Conservation (phyloP, 176 grass and related monocot species). For the Cenchrus purpureus region DNA sequence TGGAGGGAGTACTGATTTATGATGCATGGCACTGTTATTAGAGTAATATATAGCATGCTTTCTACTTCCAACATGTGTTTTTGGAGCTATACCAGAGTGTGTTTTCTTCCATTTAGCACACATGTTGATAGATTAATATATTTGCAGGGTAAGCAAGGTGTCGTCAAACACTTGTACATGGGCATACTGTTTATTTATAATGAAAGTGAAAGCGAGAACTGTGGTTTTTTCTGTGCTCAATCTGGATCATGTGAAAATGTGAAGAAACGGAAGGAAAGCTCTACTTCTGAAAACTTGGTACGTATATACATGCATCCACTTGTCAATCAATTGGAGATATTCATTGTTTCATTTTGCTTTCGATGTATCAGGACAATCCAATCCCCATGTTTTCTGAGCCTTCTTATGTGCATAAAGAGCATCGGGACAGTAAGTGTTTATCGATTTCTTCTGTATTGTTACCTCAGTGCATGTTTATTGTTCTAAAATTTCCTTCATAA, state of each 20-base stretch:
- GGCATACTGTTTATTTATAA: slow-evolving; percentile 87
- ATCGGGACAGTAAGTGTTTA: slow-evolving; percentile 43
- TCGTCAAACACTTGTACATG: slow-evolving; percentile 91
- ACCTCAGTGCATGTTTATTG: slow-evolving; percentile 14
- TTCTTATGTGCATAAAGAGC: slow-evolving; percentile 65
- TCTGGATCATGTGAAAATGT: slow-evolving; percentile 72
- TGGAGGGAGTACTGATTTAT: background rate
- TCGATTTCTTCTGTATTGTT: slow-evolving; percentile 24
- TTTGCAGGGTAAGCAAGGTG: slow-evolving; percentile 88
- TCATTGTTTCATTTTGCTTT: slow-evolving; percentile 43
- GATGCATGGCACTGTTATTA: background rate
- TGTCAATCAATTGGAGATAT: slow-evolving; percentile 29
- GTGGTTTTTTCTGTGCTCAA: slow-evolving; percentile 84
- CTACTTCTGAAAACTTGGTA: slow-evolving; percentile 53
- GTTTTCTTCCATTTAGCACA: slow-evolving; percentile 17
- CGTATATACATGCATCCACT: slow-evolving; percentile 5
- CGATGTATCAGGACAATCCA: slow-evolving; percentile 59
- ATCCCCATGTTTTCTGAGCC: slow-evolving; percentile 56
- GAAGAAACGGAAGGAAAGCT: slow-evolving; percentile 65
- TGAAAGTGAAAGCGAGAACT: slow-evolving; percentile 81
- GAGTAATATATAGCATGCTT: slow-evolving; percentile 30
- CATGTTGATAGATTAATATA: slow-evolving; percentile 30
- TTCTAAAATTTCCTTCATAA: slow-evolving; percentile 50
- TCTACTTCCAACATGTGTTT: slow-evolving; percentile 14
- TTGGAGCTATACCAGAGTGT: slow-evolving; percentile 20